A percentile compares a stretch with the other conserved stretches of the same genome.
Conservation (phyloP, 495 filamentous ascomycete genomes). For the Aspergillus haitiensis region DNA sequence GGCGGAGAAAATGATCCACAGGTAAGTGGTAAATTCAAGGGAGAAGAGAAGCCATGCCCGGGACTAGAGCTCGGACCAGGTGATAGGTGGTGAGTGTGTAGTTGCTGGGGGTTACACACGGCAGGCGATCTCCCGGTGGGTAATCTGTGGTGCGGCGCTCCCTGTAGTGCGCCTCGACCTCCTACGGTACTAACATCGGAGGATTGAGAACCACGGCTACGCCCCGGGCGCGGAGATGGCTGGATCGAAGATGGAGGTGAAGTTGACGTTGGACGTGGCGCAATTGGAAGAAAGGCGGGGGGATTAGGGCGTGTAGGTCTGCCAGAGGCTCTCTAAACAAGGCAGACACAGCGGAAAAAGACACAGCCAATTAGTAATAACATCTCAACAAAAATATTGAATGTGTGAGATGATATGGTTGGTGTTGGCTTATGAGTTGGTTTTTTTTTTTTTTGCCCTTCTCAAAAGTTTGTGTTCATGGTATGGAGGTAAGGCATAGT, state of each 20-base stretch:
- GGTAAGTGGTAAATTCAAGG: slow-evolving; percentile 2
- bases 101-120: slow-evolving; percentile 8
- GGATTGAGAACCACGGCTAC: slow-evolving; percentile 13
- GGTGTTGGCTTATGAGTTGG: slow-evolving; percentile 26
- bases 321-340: slow-evolving; percentile 38
- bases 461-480: slow-evolving; percentile 1
- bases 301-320: slow-evolving; percentile 34
- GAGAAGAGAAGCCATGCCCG: neutral
- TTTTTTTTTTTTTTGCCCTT: slow-evolving; percentile 17
- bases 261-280: slow-evolving; percentile 34
- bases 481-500: neutral
- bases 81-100: slow-evolving; percentile 2
- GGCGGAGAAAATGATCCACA: slow-evolving; percentile 14
- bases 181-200: slow-evolving; percentile 14
- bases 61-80: neutral
- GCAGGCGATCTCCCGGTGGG: slow-evolving; percentile 5
- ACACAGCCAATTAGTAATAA: slow-evolving; percentile 37
- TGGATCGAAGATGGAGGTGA: slow-evolving; percentile 15
- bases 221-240: slow-evolving; percentile 3
- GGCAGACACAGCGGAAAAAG: slow-evolving; percentile 17
- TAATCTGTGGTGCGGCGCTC: slow-evolving; percentile 12
- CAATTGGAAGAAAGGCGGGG: slow-evolving; percentile 39
- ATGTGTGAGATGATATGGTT: slow-evolving; percentile 6
- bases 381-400: slow-evolving; percentile 24
- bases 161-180: slow-evolving; percentile 15